Conservation (phyloP, 352 stramenopile species). For the Phytophthora sp. region DNA sequence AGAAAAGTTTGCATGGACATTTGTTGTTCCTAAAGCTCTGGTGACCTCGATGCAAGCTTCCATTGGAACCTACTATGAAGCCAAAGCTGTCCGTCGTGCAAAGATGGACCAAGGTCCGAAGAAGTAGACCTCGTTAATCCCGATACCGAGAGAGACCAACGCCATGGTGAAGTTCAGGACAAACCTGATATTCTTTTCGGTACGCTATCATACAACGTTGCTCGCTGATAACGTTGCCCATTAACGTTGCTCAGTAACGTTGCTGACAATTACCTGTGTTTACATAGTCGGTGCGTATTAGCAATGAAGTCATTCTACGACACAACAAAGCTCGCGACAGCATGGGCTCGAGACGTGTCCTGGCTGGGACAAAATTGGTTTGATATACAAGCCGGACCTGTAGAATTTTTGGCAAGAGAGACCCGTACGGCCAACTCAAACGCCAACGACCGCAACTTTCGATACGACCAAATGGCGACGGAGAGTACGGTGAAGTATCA, state of each 20-base stretch:
- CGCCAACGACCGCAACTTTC: background rate
- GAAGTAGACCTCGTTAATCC: background rate
- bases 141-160: background rate
- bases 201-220: background rate
- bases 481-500: background rate
- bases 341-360: background rate
- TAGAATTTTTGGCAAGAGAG: background rate
- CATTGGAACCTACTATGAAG: background rate
- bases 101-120: background rate
- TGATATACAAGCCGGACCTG: background rate
- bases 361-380: background rate
- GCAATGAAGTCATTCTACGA: constrained; percentile 3
- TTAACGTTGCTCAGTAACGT: too few relatives aligned
- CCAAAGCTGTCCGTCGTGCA: background rate
- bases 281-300: background rate
- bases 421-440: background rate
- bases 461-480: background rate
- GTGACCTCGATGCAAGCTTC: background rate
- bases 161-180: background rate
- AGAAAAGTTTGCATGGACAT: background rate
- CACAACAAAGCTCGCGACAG: background rate
- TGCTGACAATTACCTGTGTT: background rate
- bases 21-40: background rate
- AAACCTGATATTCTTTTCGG: background rate
- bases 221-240: too few relatives aligned